Base-by-base conservation (phyloP, 495 filamentous ascomycete species). In the Recurvomyces mirabilis region DNA sequence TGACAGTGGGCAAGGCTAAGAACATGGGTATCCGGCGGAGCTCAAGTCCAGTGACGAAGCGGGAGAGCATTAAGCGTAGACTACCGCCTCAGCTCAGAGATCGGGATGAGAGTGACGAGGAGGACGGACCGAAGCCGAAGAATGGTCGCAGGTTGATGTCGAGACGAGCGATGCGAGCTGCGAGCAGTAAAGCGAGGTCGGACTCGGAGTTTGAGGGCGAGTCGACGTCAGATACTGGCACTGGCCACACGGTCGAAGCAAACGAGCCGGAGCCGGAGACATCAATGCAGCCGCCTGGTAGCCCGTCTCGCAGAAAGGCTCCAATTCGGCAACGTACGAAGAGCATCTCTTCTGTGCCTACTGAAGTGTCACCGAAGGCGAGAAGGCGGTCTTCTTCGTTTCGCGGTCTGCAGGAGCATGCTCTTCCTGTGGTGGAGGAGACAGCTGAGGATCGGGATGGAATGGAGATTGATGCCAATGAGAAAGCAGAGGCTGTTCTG, bases 1-100 rank as follows among this genome's bases (percentile, higher is more conserved):
- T 86, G 4, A n/a, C n/a, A n/a, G 89, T 81, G 49, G 82, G 94
- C 30, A 73, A 76, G 6, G 26, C 24, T 4, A 50, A 12, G 11
- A n/a, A 32, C 4, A 21, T 21, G 11, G 29, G 12, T 21, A 29
- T 7, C 5, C 24, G 44, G n/a, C 29, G 50, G 25, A 43, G 38
- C 33, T 48, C 43, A n/a, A 54, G 51, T 36, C 51, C 51, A 1
- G 51, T 54, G 13, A 43, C 46, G 23, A 49, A 49, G 35, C 51
- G 51, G 17, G 53, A 56, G 20, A 10, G n/a, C 47, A 19, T 39
- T 21, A 46, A 38, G 19, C 42, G 34, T 20, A 32, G 41, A 29
- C 39, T 26, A n/a, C 15, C 36, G 17, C 17, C 2, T 15, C 20
- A 38, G 11, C 7, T 28, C 21, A 14, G 17, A 20, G 33, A 49